A percentile compares a stretch with the other conserved stretches of the same genome.
Evolutionary conservation across 371 early-diverging fungal genomes (phyloP).

Genomic region (Zychaea mexicana): DNA sequence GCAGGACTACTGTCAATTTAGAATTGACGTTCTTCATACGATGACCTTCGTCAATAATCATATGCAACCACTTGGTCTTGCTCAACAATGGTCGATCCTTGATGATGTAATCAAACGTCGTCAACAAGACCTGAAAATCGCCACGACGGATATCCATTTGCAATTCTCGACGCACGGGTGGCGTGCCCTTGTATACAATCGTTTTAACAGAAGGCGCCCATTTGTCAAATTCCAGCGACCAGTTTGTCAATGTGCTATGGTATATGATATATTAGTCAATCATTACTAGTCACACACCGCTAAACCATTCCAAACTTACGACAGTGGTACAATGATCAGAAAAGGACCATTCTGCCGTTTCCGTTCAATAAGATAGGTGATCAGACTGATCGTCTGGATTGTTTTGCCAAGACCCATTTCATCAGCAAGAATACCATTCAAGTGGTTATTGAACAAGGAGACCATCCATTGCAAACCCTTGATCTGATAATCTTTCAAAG

Average conservation of each 20-base stretch:
- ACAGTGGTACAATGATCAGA: conserved; percentile 93
- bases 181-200: conserved; percentile 91
- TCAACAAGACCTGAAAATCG: conserved; percentile 93
- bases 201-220: conserved; percentile 95
- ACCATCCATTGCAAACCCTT: conserved; percentile 99
- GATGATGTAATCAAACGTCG: conserved; percentile 98
- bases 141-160: conserved; percentile 75
- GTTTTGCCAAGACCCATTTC: conserved; percentile 99
- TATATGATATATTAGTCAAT: background rate
- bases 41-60: conserved; percentile 99
- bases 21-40: conserved; percentile 97
- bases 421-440: conserved; percentile 98
- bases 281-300: background rate
- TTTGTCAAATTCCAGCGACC: conserved; percentile 96
- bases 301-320: conserved; percentile 53
- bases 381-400: conserved; percentile 97
- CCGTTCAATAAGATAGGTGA: conserved; percentile 91
- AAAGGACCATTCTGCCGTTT: conserved; percentile 94
- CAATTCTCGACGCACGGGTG: conserved; percentile 71
- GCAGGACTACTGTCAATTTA: conserved; percentile 83
- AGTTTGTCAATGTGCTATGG: conserved; percentile 87
- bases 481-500: conserved; percentile 97
- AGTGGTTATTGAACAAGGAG: conserved; percentile 92
- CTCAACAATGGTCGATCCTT: conserved; percentile 84
- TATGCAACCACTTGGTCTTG: conserved; percentile 92